Percentiles rank a stretch among this genome's conserved stretches.
Conservation (phyloP, 2,329 filamentous ascomycete genomes). For the Cladosporium sp. region DNA sequence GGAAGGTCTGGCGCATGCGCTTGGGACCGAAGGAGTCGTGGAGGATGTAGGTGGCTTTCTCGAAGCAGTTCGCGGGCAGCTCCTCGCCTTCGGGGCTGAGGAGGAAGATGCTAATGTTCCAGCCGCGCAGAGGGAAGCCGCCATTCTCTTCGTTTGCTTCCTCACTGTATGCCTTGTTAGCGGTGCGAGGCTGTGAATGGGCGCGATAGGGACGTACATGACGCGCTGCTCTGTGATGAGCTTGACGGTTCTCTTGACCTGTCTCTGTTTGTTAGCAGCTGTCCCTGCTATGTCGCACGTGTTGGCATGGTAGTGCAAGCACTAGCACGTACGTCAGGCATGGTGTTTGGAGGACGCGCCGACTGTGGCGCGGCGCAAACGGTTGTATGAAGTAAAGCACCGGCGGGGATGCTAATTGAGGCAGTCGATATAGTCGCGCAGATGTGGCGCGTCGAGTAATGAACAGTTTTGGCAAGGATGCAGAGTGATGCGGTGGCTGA, state of each 20-base stretch:
- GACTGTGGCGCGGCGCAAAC: conserved; percentile 9
- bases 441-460: background rate
- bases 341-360: conserved; percentile 15
- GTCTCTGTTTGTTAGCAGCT: conserved; percentile 13
- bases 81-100: conserved; percentile 82
- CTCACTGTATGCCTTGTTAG: conserved; percentile 46
- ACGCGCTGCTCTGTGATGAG: conserved; percentile 86
- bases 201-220: conserved; percentile 51
- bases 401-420: background rate
- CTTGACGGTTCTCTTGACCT: conserved; percentile 82
- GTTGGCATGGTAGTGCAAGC: background rate
- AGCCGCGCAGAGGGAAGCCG: conserved; percentile 86
- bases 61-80: conserved; percentile 75
- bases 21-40: conserved; percentile 84
- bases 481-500: background rate
- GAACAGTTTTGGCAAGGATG: background rate
- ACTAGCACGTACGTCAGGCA: conserved; percentile 33
- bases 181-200: conserved; percentile 3
- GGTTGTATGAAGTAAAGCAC: background rate
- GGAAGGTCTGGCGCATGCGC: conserved; percentile 71
- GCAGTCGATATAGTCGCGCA: conserved; percentile 1
- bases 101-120: conserved; percentile 81
- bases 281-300: background rate
- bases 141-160: conserved; percentile 71
- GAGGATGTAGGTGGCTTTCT: conserved; percentile 85